Conservation (phyloP, 306 rosid genomes). For the Chamaecrista fasciculata region DNA sequence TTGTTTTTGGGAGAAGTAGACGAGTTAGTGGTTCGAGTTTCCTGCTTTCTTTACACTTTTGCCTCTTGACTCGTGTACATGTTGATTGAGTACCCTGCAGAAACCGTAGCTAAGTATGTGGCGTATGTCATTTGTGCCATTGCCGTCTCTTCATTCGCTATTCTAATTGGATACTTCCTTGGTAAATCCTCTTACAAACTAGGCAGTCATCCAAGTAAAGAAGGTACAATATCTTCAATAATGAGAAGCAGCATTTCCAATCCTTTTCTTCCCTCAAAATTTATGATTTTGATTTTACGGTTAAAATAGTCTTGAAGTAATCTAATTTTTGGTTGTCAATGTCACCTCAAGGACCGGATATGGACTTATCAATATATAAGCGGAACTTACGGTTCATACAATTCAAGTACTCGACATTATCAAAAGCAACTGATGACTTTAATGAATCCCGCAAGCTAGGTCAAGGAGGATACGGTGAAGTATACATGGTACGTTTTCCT, state of each 20-base stretch:
- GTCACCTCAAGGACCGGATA: constrained; percentile 6
- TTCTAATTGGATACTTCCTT: constrained; percentile 25
- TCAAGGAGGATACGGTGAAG: constrained; percentile 46
- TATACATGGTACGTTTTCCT: constrained; percentile 34
- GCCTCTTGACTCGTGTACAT: neutral
- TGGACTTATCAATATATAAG: neutral
- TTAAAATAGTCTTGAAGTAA: neutral
- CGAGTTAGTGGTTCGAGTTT: neutral
- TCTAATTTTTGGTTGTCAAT: neutral
- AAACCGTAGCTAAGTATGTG: neutral
- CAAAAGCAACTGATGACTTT: constrained; percentile 39
- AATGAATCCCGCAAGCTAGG: constrained; percentile 38
- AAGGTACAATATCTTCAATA: constrained; percentile 4
- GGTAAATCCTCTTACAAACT: constrained; percentile 24
- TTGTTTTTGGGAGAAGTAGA: neutral
- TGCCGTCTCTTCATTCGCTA: neutral
- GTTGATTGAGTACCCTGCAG: constrained; percentile 12
- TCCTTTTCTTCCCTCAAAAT: neutral
- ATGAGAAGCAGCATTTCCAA: neutral
- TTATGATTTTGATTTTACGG: neutral
- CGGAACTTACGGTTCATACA: constrained; percentile 26
- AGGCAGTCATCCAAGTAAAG: neutral
- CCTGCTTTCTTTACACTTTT: neutral
- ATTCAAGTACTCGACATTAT: constrained; percentile 38
- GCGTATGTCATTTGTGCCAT: constrained; percentile 10